phyloP scores from a whole-genome alignment of 306 rosid species.

The Psophocarpus tetragonolobus region DNA sequence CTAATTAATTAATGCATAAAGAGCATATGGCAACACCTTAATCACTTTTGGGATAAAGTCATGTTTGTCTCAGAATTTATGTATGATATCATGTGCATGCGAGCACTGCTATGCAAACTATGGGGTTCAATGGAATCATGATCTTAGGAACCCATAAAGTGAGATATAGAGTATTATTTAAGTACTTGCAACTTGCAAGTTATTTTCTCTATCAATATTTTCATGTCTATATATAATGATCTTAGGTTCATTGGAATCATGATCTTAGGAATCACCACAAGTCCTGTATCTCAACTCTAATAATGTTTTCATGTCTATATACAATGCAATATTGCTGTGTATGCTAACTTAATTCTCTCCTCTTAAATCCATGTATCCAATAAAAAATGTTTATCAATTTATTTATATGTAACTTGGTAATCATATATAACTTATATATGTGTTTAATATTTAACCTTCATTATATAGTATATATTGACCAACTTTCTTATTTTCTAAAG shows the following conservation, averaged over 20 bases:
- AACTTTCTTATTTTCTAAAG: not conserved
- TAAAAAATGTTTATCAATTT: not conserved
- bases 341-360: not conserved
- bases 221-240: not conserved
- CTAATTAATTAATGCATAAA: not conserved
- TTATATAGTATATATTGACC: not conserved
- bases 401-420: not conserved
- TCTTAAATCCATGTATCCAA: not conserved
- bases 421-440: not conserved
- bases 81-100: not conserved
- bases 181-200: not conserved
- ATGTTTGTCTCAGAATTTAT: not conserved
- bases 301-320: not conserved
- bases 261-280: no score
- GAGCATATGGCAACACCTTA: not conserved
- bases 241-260: no score
- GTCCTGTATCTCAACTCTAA: not conserved
- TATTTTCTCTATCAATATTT: not conserved
- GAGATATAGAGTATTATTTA: not conserved
- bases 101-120: slow-evolving; percentile 7
- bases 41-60: not conserved
- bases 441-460: no score
- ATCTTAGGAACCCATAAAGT: not conserved
- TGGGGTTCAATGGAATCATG: not conserved
- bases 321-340: not conserved